Evolutionary conservation across 176 grass and related monocot species (phyloP).

Genomic region (Eremochloa ophiuroides): DNA sequence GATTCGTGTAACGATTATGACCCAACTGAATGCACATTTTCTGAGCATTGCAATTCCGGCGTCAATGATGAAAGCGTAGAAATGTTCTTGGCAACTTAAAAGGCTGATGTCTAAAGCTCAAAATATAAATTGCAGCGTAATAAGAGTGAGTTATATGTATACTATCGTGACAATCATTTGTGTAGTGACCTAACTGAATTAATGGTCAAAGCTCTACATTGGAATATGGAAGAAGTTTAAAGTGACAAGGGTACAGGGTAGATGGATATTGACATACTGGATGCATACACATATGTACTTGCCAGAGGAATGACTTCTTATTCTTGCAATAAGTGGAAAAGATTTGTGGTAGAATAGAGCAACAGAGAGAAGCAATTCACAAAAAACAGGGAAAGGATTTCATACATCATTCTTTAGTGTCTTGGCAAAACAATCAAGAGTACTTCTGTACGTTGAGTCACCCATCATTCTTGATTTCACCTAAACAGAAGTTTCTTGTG

Average conservation of each 20-base stretch:
- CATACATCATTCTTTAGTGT: slow-evolving; percentile 89
- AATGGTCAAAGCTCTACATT: background rate
- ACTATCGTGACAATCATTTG: background rate
- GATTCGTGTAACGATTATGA: background rate
- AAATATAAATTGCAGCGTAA: background rate
- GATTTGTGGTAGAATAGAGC: background rate
- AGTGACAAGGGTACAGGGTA: background rate
- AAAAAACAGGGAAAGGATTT: slow-evolving; percentile 12
- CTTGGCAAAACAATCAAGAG: slow-evolving; percentile 81
- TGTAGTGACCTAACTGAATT: background rate
- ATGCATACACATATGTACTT: background rate
- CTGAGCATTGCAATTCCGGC: background rate
- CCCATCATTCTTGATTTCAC: slow-evolving; percentile 99
- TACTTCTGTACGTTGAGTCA: slow-evolving; percentile 78
- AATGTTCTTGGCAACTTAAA: background rate
- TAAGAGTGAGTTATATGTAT: background rate
- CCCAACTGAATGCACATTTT: background rate
- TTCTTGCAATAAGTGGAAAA: background rate
- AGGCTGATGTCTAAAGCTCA: background rate
- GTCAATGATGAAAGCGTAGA: background rate
- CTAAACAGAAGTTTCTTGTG: slow-evolving; percentile 33
- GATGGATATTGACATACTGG: background rate
- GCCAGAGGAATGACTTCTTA: background rate
- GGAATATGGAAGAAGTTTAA: background rate
- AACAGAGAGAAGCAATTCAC: background rate